phyloP scores from a whole-genome alignment of 495 filamentous ascomycete genomes.

The Beverwykella pulmonaria region DNA sequence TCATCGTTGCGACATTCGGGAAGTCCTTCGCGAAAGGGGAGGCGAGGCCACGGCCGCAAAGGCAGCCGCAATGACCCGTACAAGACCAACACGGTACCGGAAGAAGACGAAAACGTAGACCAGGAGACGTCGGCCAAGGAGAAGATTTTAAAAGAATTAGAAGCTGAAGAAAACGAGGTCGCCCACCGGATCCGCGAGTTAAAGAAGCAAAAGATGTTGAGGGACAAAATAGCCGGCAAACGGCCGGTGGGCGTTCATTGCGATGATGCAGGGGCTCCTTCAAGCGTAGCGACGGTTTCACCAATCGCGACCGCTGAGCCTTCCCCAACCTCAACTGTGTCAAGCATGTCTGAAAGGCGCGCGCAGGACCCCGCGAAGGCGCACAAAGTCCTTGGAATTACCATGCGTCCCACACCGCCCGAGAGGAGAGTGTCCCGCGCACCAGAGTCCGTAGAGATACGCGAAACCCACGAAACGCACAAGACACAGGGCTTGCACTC shows the following conservation, averaged over 20 bases:
- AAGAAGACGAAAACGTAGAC: conserved; percentile 35
- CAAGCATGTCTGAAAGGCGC: conserved; percentile 39
- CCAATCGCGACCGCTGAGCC: conserved; percentile 28
- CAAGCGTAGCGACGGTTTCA: conserved; percentile 33
- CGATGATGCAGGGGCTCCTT: conserved; percentile 36
- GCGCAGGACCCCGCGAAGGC: conserved; percentile 41
- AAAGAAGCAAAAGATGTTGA: conserved; percentile 35
- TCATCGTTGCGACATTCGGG: conserved; percentile 39
- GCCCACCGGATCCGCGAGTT: conserved; percentile 33
- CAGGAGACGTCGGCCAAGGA: conserved; percentile 28
- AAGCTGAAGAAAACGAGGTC: conserved; percentile 36
- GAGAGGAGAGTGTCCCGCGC: conserved; percentile 25
- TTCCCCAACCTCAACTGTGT: conserved; percentile 40
- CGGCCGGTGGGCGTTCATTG: conserved; percentile 26
- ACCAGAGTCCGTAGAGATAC: conserved; percentile 13
- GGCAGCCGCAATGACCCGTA: conserved; percentile 37
- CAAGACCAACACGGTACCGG: conserved; percentile 40
- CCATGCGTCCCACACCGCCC: conserved; percentile 22
- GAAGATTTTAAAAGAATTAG: conserved; percentile 35
- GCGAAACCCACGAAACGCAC: conserved; percentile 20
- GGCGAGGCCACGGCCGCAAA: conserved; percentile 24
- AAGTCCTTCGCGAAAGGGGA: conserved; percentile 37
- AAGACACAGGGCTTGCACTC: conserved; percentile 4
- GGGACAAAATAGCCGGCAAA: conserved; percentile 40
- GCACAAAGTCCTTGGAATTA: conserved; percentile 44